A percentile compares a stretch with the other conserved stretches of the same genome.
These are phyloP conservation scores for Cucurbita moschata DNA, from an alignment of 306 rosid species.

Conservation along the genomic window DNA sequence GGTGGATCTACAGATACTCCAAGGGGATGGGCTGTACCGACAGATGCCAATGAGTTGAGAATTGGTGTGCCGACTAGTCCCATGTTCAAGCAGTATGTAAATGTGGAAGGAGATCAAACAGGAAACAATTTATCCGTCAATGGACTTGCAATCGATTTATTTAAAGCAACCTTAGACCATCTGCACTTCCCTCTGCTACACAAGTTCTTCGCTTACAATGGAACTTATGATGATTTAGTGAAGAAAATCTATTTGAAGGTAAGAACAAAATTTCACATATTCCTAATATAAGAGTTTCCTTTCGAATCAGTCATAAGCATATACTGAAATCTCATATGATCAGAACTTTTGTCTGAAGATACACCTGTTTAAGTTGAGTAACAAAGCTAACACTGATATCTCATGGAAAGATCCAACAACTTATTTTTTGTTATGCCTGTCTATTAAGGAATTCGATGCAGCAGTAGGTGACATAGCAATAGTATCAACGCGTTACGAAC, in stretches of 20 bases:
- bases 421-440: neutral
- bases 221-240: slow-evolving; percentile 27
- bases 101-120: neutral
- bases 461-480: slow-evolving; percentile 36
- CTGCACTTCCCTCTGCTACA: slow-evolving; percentile 18
- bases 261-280: neutral
- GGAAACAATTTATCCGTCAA: neutral
- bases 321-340: neutral
- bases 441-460: slow-evolving; percentile 28
- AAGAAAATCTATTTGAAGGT: slow-evolving; percentile 15
- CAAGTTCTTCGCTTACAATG: slow-evolving; percentile 17
- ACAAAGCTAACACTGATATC: neutral
- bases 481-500: slow-evolving; percentile 7
- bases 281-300: neutral
- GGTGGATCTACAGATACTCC: slow-evolving; percentile 24
- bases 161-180: slow-evolving; percentile 7
- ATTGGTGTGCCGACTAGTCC: slow-evolving; percentile 26
- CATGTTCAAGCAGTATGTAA: slow-evolving; percentile 17
- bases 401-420: neutral
- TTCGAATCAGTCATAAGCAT: neutral
- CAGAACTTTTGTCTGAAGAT: neutral
- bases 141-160: slow-evolving; percentile 29
- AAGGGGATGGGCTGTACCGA: slow-evolving; percentile 24
- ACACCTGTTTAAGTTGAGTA: neutral
- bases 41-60: slow-evolving; percentile 13